phyloP scores from a whole-genome alignment of 2,329 filamentous ascomycete species.

The Myrmaecium sp. region DNA sequence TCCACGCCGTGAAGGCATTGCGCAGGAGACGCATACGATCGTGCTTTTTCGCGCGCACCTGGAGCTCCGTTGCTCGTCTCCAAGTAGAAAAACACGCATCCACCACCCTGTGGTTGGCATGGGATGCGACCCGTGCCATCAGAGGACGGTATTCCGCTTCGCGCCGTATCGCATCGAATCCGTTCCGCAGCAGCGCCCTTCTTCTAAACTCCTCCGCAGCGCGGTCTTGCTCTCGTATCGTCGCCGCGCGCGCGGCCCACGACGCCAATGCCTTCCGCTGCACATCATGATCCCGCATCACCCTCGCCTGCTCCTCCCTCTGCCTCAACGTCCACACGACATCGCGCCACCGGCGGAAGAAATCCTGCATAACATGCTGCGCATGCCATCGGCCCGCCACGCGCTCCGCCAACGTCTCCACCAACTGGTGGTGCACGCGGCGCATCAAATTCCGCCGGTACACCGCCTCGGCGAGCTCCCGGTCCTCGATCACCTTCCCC shows the following conservation, averaged over 20 bases:
- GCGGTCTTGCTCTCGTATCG: constrained; percentile 14
- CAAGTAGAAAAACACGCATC: constrained; percentile 32
- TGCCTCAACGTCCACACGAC: constrained; percentile 12
- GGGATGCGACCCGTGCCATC: constrained; percentile 26
- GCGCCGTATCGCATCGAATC: constrained; percentile 14
- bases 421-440: constrained; percentile 16
- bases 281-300: constrained; percentile 10
- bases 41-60: no score
- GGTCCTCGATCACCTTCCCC: constrained; percentile 17
- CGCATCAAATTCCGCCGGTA: constrained; percentile 18
- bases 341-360: constrained; percentile 14
- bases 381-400: constrained; percentile 17
- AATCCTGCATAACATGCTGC: constrained; percentile 10
- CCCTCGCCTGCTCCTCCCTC: constrained; percentile 10
- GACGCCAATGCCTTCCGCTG: constrained; percentile 11
- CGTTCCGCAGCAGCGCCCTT: constrained; percentile 9
- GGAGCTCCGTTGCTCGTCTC: constrained; percentile 33
- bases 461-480: constrained; percentile 13
- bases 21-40: constrained; percentile 36
- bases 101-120: constrained; percentile 24
- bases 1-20: constrained; percentile 45
- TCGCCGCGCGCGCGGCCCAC: constrained; percentile 9
- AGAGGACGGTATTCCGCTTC: constrained; percentile 26
- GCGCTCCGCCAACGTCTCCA: constrained; percentile 17
- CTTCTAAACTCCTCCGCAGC: constrained; percentile 19